A percentile compares a stretch with the other conserved stretches of the same genome.
Conservation (phyloP, 2,329 filamentous ascomycete genomes). For the Lachnellula occidentalis region DNA sequence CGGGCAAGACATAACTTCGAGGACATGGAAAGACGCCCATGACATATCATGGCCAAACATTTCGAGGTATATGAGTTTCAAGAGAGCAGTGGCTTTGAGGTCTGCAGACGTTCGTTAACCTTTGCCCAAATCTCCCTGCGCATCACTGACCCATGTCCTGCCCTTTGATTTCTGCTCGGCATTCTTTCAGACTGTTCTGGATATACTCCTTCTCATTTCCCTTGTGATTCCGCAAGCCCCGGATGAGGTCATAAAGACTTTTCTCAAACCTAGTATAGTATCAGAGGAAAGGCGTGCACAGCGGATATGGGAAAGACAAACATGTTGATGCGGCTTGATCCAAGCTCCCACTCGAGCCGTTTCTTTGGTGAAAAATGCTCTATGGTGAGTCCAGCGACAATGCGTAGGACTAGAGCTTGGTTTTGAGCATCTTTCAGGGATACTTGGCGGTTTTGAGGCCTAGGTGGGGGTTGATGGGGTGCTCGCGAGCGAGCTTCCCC, state of each 20-base stretch:
- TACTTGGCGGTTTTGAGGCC: neutral
- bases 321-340: constrained; percentile 3
- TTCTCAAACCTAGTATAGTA: constrained; percentile 80
- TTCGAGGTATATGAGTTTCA: constrained; percentile 96
- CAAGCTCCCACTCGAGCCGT: neutral
- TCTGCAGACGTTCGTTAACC: constrained; percentile 45
- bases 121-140: neutral
- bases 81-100: constrained; percentile 88
- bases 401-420: neutral
- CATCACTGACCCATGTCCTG: constrained; percentile 76
- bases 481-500: neutral
- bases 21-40: constrained; percentile 96
- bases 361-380: neutral
- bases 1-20: constrained; percentile 96
- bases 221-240: constrained; percentile 91
- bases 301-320: constrained; percentile 1
- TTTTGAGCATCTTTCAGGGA: neutral
- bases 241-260: constrained; percentile 96
- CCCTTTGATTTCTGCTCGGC: constrained; percentile 82
- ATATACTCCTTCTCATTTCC: constrained; percentile 95
- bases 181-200: constrained; percentile 89
- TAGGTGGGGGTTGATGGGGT: neutral
- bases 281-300: neutral
- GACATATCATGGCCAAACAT: constrained; percentile 99
- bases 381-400: constrained; percentile 2